Evolutionary conservation across 306 rosid genomes (phyloP), one percentile per base, ranked within the genome.

Genomic region (Delonix regia): DNA sequence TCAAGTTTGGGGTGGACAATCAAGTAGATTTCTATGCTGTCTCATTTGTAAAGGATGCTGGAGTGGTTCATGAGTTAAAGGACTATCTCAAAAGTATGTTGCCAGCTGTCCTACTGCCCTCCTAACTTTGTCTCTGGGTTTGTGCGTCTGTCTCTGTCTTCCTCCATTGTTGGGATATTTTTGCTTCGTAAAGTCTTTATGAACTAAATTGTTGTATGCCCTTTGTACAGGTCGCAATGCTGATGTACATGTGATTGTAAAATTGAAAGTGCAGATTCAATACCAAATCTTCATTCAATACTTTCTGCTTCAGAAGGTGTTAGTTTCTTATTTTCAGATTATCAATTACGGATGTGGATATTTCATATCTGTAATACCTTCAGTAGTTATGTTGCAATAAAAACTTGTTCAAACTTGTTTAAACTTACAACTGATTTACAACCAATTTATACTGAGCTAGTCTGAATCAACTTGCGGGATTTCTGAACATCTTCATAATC

Each of bases 191-290:
- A 36, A 16, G 34, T 80, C 25, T 68, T 78, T 67, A 28, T 69
- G 65, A 64, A 76, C 81, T 76, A 33, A 78, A 75, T 48, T 76
- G 8, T 71, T 76, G 25, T 76, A 15, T 76, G 72, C 74, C 45
- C 60, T 63, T 83, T 77, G 45, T 78, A 34, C 49, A 95, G 99
- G 89, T 84, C 80, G 86, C 42, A 88, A 84, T 87, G 98, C 94
- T 39, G 94, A 89, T 86, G 91, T 95, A 77, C 90, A 87, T 10
- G 97, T 92, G 82, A 88, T 87, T 81, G 98, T 93, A 25, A 95
- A 87, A 95, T 95, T 86, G 99, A 95, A 86, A 92, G 99, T 83
- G 99, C 99, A 1, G 98, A 95, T 86, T 95, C 98, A 51, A 95
- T 95, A 45, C 90, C 90, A 48, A 95, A 95, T 85, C 98, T 95